These are phyloP conservation scores for Geotrichum carabidarum DNA, from an alignment of 1,139 yeast species.

Conservation along the genomic window DNA sequence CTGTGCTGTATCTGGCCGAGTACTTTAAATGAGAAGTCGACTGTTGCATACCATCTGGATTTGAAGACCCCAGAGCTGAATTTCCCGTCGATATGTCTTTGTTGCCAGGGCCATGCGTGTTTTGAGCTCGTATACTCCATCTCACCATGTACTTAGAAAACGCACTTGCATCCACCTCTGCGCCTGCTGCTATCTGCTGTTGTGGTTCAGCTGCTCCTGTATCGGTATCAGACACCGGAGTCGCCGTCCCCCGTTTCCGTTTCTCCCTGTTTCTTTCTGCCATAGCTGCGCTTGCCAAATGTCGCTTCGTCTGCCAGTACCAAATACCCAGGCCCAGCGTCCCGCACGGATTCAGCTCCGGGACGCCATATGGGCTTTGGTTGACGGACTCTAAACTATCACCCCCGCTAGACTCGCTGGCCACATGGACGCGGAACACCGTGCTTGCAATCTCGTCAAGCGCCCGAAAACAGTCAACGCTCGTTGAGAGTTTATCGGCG, in stretches of 20 bases:
- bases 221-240: neutral
- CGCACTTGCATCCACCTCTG: neutral
- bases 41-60: conserved; percentile 20
- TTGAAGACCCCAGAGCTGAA: neutral
- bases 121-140: conserved; percentile 17
- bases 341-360: conserved; percentile 31
- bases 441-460: conserved; percentile 35
- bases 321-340: conserved; percentile 34
- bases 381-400: neutral
- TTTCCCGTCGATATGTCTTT: neutral
- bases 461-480: conserved; percentile 35
- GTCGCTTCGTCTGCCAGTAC: conserved; percentile 29
- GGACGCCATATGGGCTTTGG: conserved; percentile 29
- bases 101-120: neutral
- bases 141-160: conserved; percentile 17
- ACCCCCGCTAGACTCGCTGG: conserved; percentile 6
- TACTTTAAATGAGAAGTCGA: conserved; percentile 16
- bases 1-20: conserved; percentile 26
- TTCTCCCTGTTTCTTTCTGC: neutral
- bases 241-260: too few relatives aligned
- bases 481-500: conserved; percentile 33
- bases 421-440: conserved; percentile 25
- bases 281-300: conserved; percentile 1
- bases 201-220: neutral
- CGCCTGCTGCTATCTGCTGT: too few relatives aligned